phyloP scores from a whole-genome alignment of 2,329 filamentous ascomycete genomes.

The Stenocarpella maydis region DNA sequence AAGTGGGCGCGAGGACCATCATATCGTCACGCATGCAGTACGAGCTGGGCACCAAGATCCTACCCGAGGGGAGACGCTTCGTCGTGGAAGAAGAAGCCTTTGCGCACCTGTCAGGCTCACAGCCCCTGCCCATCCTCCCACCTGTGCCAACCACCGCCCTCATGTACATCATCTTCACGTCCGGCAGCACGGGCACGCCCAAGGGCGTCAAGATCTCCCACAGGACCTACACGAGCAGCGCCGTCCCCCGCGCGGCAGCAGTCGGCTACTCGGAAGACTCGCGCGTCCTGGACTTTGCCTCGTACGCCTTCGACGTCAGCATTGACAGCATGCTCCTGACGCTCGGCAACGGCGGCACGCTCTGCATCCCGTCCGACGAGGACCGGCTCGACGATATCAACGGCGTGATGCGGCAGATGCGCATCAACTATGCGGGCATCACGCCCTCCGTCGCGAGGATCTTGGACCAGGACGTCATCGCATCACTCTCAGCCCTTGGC shows the following conservation, averaged over 20 bases:
- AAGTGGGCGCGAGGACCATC: conserved; percentile 38
- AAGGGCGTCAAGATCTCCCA: conserved; percentile 58
- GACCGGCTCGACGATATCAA: conserved; percentile 55
- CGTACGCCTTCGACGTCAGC: conserved; percentile 53
- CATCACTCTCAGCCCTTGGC: conserved; percentile 55
- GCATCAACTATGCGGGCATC: conserved; percentile 59
- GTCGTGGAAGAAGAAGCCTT: conserved; percentile 27
- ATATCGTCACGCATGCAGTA: conserved; percentile 38
- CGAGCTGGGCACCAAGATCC: not conserved
- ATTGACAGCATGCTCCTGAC: conserved; percentile 52
- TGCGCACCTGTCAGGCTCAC: not conserved
- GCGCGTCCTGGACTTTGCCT: conserved; percentile 43
- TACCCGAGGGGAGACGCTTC: conserved; percentile 17
- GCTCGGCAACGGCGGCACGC: conserved; percentile 48
- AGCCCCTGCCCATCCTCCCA: conserved; percentile 33
- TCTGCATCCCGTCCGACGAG: conserved; percentile 61
- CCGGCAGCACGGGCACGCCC: conserved; percentile 63
- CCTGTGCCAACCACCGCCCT: conserved; percentile 35
- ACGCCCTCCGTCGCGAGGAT: conserved; percentile 60
- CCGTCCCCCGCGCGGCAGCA: conserved; percentile 50
- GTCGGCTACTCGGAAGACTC: conserved; percentile 51
- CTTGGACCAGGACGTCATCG: conserved; percentile 55
- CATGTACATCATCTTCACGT: conserved; percentile 61
- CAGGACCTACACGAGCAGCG: conserved; percentile 40
- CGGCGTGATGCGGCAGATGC: conserved; percentile 38